Evolutionary conservation across 2,329 filamentous ascomycete genomes (phyloP), one percentile per base, ranked within the genome.

Genomic region (Falciphora oryzae): DNA sequence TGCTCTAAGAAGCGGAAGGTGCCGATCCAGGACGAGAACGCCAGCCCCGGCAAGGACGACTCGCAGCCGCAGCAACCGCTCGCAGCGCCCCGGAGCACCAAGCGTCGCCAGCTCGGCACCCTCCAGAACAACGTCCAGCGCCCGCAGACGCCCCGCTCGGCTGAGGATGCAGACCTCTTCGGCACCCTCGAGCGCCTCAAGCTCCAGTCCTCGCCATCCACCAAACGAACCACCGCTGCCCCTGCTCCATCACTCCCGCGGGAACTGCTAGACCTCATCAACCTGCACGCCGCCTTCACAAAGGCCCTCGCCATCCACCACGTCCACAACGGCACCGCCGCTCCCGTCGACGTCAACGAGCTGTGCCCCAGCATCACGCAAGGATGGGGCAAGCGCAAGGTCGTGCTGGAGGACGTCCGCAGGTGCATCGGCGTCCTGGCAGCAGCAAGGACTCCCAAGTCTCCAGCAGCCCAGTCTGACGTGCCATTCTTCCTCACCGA

Each of bases 381-480:
- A 68, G 79, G 88, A 53, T 93, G 90, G 90, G 88, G 89, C 66
- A 92, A 90, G 76, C 83, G 89, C 38, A 81, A 81, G 65, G 88
- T 92, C 22, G 83, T 81, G 0, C 76, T 84, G 0, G 84, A 86
- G 57, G 90, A 93, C 70, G 78, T 93, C 61, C 85, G 86, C 67
- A 81, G 85, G 66, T 84, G 88, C 67, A 75, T 93, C 28, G 89
- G 88, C 61, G 76, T 92, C n/a, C 81, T 88, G 70, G 79, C 31
- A 38, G 61, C 27, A 57, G 56, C 32, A 44, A 44, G 16, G 5
- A 44, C 16, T 7, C n/a, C 8, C 18, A 53, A 53, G 44, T 53
- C 44, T 59, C 29, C 22, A 28, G 63, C 35, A 27, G 61, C 38
- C 29, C 63, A 59, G 11, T 66, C 70, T 50, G 63, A 66, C 8